Evolutionary conservation across 345 rosid species (phyloP).

Genomic region (Chamaenerion angustifolium): DNA sequence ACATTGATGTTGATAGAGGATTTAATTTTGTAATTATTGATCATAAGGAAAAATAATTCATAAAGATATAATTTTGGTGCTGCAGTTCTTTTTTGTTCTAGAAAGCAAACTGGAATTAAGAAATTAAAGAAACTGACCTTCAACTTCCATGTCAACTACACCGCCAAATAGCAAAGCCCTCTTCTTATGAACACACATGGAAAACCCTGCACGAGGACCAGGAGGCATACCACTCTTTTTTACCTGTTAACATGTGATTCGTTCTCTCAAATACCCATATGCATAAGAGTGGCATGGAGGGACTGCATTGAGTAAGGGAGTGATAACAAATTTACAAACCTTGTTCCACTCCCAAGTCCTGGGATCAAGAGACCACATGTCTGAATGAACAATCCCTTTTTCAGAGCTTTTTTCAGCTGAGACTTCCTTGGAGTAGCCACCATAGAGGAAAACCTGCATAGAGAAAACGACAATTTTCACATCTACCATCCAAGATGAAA

Average conservation of each 20-base stretch:
- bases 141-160: conserved; percentile 90
- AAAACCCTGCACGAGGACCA: conserved; percentile 87
- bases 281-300: no score
- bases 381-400: conserved; percentile 85
- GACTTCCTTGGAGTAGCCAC: conserved; percentile 90
- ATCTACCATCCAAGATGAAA: no score
- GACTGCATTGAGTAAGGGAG: no score
- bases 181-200: conserved; percentile 87
- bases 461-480: no score
- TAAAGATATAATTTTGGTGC: no score
- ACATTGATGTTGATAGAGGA: not conserved
- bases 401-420: conserved; percentile 75
- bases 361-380: conserved; percentile 97
- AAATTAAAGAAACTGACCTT: conserved; percentile 33
- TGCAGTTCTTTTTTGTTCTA: no score
- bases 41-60: not conserved
- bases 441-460: conserved; percentile 69
- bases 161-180: conserved; percentile 93
- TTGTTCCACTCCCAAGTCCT: conserved; percentile 99
- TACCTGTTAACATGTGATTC: conserved; percentile 31
- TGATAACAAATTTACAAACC: conserved; percentile 25
- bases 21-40: not conserved
- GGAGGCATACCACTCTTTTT: conserved; percentile 97
- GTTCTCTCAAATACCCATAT: no score
- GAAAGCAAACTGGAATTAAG: no score